Percentiles rank a stretch among this genome's conserved stretches.
These are phyloP conservation scores for Saprolegnia parasitica DNA, from an alignment of 352 stramenopile species.

Conservation along the genomic window DNA sequence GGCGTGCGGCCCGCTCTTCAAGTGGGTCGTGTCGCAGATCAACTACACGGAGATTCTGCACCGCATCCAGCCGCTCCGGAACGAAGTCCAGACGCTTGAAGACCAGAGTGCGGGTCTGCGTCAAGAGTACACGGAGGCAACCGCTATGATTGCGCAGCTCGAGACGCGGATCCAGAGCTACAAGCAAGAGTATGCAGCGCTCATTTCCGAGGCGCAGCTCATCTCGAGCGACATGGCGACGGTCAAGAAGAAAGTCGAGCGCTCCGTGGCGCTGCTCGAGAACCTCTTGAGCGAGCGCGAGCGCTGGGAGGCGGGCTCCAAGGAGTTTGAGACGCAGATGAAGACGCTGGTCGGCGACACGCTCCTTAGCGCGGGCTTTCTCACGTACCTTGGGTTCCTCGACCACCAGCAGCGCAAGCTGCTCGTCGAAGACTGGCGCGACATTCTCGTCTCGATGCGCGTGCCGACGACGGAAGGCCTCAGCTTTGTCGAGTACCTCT, in stretches of 20 bases:
- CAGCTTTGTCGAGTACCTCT: conserved; percentile 96
- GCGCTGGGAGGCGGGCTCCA: conserved; percentile 96
- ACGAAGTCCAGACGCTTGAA: conserved; percentile 98
- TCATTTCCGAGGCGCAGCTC: conserved; percentile 97
- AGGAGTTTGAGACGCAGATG: conserved; percentile 96
- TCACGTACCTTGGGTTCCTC: conserved; percentile 99
- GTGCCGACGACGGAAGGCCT: conserved; percentile 80
- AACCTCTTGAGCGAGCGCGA: conserved; percentile 97
- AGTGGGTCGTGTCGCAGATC: conserved; percentile 98
- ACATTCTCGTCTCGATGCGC: conserved; percentile 90
- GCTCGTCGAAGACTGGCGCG: conserved; percentile 93
- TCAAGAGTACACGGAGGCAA: conserved; percentile 88
- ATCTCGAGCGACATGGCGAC: conserved; percentile 98
- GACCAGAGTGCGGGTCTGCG: conserved; percentile 90
- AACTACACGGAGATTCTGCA: conserved; percentile 98
- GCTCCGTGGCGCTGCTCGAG: conserved; percentile 96
- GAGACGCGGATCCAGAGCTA: conserved; percentile 96
- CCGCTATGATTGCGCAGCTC: conserved; percentile 91
- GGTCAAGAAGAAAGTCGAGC: conserved; percentile 96
- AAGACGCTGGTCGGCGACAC: conserved; percentile 96
- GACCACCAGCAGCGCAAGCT: conserved; percentile 95
- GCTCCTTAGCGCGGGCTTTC: conserved; percentile 93
- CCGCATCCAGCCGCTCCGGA: conserved; percentile 96
- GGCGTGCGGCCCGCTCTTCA: conserved; percentile 98
- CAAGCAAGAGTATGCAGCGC: conserved; percentile 97